phyloP scores from a whole-genome alignment of 2,329 filamentous ascomycete species.

The Neonectria faginata region DNA sequence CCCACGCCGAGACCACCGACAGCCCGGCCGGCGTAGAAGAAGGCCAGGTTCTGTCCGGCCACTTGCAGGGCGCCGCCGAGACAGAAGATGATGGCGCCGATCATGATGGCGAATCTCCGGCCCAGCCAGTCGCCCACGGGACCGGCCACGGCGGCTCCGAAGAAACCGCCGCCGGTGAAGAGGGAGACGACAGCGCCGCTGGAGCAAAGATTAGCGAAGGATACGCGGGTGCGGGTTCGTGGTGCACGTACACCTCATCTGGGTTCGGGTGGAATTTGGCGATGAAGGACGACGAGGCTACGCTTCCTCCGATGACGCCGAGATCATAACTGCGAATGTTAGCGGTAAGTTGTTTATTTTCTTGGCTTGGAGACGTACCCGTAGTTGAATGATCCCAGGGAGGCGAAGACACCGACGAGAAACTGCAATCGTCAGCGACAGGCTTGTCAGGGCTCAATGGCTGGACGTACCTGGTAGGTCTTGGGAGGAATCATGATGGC shows the following conservation, averaged over 20 bases:
- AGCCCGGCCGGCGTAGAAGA: slow-evolving; percentile 76
- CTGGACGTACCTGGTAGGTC: slow-evolving; percentile 15
- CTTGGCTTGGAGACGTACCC: not conserved
- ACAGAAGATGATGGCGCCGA: slow-evolving; percentile 76
- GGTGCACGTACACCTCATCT: slow-evolving; percentile 6
- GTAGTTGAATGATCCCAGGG: slow-evolving; percentile 22
- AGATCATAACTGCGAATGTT: slow-evolving; percentile 15
- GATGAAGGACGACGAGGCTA: slow-evolving; percentile 12
- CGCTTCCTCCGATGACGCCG: slow-evolving; percentile 19
- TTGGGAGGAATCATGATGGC: slow-evolving; percentile 12
- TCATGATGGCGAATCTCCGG: slow-evolving; percentile 75
- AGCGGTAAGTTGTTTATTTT: not conserved
- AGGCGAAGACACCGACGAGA: slow-evolving; percentile 22
- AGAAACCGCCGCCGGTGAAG: slow-evolving; percentile 80
- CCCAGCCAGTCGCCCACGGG: slow-evolving; percentile 73
- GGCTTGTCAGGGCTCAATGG: not conserved
- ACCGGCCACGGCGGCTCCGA: slow-evolving; percentile 75
- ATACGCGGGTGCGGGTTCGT: no score
- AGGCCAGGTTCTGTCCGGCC: slow-evolving; percentile 67
- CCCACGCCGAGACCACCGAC: slow-evolving; percentile 70
- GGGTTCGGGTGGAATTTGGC: slow-evolving; percentile 4
- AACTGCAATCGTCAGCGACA: not conserved
- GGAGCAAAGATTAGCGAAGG: not conserved
- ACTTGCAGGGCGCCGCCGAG: slow-evolving; percentile 80
- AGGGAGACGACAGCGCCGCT: slow-evolving; percentile 67